Evolutionary conservation across 2,329 filamentous ascomycete species (phyloP).

Genomic region (Aspergillus fumigatus): DNA sequence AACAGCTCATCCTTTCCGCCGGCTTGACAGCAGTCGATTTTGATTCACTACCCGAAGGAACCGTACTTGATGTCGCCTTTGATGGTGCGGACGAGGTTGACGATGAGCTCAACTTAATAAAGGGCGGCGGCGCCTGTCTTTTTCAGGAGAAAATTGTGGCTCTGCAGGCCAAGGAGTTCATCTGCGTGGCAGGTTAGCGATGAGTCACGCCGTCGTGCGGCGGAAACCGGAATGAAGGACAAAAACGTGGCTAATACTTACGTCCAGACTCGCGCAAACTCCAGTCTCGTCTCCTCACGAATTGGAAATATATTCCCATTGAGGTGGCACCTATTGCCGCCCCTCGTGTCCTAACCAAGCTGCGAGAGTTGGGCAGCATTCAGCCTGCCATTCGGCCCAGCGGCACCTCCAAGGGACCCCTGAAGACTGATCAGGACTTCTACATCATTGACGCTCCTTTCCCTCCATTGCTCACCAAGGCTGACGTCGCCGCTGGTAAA

Average conservation of each 20-base stretch:
- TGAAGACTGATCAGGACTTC: conserved; percentile 81
- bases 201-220: not conserved
- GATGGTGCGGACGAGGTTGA: conserved; percentile 98
- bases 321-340: conserved; percentile 86
- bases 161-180: conserved; percentile 74
- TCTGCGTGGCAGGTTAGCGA: conserved; percentile 72
- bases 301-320: conserved; percentile 84
- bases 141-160: conserved; percentile 98
- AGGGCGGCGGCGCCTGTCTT: conserved; percentile 93
- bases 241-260: not conserved
- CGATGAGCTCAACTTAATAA: conserved; percentile 91
- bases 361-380: conserved; percentile 68
- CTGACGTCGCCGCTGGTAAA: conserved; percentile 48
- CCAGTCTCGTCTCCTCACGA: conserved; percentile 65
- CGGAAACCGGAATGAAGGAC: not conserved
- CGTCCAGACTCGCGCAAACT: conserved; percentile 79
- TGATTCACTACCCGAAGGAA: conserved; percentile 63
- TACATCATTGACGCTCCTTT: conserved; percentile 94
- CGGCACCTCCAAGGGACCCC: conserved; percentile 70
- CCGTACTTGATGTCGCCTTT: conserved; percentile 80
- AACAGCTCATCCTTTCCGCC: conserved; percentile 75
- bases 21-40: conserved; percentile 74
- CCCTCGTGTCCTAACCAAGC: conserved; percentile 67
- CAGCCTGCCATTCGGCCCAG: conserved; percentile 69
- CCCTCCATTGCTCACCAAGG: conserved; percentile 61